A percentile compares a stretch with the other conserved stretches of the same genome.
Evolutionary conservation across 1,284 basidiomycete species (phyloP).

Genomic region (Ustilago bromivora): DNA sequence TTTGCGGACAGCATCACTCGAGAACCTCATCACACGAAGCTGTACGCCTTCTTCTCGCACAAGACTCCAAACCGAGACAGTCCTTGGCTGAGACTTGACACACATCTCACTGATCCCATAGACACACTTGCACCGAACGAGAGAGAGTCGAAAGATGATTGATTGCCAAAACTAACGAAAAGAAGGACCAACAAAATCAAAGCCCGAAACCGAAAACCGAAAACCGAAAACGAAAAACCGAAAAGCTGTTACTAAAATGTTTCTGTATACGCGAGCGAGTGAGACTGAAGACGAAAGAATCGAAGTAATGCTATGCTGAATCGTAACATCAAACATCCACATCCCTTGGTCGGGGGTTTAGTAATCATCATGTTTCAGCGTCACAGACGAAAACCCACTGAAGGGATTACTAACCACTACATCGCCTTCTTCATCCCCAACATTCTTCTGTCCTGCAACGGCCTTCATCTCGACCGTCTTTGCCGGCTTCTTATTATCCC

Average conservation of each 20-base stretch:
- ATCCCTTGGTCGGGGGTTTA: too few species aligned
- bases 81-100: too few species aligned
- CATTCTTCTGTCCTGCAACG: conserved; percentile 59
- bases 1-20: neutral
- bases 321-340: conserved; percentile 8
- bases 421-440: conserved; percentile 65
- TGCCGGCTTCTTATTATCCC: conserved; percentile 75
- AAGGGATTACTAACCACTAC: conserved; percentile 65
- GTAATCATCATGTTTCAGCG: conserved; percentile 59
- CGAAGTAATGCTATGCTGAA: neutral
- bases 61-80: neutral
- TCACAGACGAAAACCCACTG: conserved; percentile 62
- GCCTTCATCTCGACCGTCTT: conserved; percentile 60
- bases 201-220: neutral
- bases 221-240: neutral
- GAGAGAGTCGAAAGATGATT: conserved; percentile 1
- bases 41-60: too few species aligned
- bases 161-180: conserved; percentile 5
- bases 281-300: neutral
- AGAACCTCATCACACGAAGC: neutral
- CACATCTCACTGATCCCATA: neutral
- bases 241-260: neutral
- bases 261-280: neutral
- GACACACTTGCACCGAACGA: neutral
- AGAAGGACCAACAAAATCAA: neutral